Evolutionary conservation across 768 basidiomycete species (phyloP).

Genomic region (Mycena indigotica): DNA sequence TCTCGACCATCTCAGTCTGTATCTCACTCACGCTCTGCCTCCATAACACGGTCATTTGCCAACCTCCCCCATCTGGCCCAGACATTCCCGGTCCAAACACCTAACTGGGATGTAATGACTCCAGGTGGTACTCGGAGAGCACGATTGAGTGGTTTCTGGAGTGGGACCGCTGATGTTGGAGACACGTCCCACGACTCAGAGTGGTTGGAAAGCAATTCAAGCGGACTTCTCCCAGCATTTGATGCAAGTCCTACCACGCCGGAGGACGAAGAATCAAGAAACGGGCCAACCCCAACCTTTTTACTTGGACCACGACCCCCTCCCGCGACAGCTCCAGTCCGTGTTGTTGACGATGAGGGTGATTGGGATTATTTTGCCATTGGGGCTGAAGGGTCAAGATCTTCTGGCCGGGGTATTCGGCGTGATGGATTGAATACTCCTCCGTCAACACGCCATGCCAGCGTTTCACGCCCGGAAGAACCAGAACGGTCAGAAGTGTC

Average conservation of each 20-base stretch:
- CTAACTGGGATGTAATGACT: conserved; percentile 37
- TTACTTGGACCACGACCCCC: conserved; percentile 11
- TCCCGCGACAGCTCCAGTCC: conserved; percentile 28
- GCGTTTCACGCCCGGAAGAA: conserved; percentile 1
- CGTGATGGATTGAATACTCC: conserved; percentile 16
- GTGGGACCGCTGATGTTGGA: conserved; percentile 72
- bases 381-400: neutral
- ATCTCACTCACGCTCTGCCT: conserved; percentile 10
- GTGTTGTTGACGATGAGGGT: conserved; percentile 1
- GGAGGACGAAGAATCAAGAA: neutral
- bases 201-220: neutral
- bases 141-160: conserved; percentile 73
- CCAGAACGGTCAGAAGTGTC: neutral
- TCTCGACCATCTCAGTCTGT: conserved; percentile 19
- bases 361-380: conserved; percentile 10
- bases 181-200: conserved; percentile 27
- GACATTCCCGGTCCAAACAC: conserved; percentile 8
- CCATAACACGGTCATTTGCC: conserved; percentile 5
- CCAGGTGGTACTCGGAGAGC: conserved; percentile 56
- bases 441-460: conserved; percentile 13
- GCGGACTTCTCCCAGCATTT: conserved; percentile 12
- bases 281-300: neutral
- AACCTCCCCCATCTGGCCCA: conserved; percentile 3
- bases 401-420: neutral
- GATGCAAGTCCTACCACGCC: conserved; percentile 17